phyloP scores from a whole-genome alignment of 2,329 filamentous ascomycete species.

The Neopestalotiopsis clavispora region DNA sequence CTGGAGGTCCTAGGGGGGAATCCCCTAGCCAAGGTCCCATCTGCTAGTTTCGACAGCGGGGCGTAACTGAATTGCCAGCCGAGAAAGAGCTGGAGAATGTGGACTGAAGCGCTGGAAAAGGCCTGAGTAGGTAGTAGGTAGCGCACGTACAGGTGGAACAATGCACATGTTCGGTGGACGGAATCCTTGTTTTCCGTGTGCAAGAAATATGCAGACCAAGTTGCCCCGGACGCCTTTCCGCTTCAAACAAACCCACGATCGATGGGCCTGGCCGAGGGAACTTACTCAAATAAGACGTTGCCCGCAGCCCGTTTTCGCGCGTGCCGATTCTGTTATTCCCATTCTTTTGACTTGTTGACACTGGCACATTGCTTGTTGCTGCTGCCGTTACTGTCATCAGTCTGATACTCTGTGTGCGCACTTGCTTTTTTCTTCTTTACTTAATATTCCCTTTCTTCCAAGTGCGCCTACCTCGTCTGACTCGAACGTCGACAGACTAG shows the following conservation, averaged over 20 bases:
- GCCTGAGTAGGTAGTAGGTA: background rate
- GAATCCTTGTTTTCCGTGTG: constrained; percentile 9
- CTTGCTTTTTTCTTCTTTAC: too few relatives aligned
- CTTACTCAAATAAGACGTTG: background rate
- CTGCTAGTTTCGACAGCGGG: too few relatives aligned
- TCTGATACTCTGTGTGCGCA: background rate
- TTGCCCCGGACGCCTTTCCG: constrained; percentile 3
- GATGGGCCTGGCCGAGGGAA: background rate
- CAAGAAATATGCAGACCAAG: constrained; percentile 7
- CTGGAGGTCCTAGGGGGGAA: too few relatives aligned
- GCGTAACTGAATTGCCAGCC: background rate
- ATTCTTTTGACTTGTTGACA: background rate
- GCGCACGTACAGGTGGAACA: background rate
- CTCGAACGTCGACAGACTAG: too few relatives aligned
- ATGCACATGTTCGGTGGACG: constrained; percentile 5
- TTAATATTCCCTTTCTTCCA: too few relatives aligned
- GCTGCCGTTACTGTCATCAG: background rate
- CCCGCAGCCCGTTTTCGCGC: background rate
- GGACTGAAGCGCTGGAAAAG: background rate
- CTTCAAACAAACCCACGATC: background rate
- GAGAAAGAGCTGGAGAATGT: background rate
- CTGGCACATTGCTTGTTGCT: background rate
- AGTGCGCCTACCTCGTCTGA: too few relatives aligned
- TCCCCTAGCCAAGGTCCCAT: too few relatives aligned
- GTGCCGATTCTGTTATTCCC: background rate